Evolutionary conservation across 2,329 filamentous ascomycete species (phyloP).

Genomic region (Grosmannia penicillata): DNA sequence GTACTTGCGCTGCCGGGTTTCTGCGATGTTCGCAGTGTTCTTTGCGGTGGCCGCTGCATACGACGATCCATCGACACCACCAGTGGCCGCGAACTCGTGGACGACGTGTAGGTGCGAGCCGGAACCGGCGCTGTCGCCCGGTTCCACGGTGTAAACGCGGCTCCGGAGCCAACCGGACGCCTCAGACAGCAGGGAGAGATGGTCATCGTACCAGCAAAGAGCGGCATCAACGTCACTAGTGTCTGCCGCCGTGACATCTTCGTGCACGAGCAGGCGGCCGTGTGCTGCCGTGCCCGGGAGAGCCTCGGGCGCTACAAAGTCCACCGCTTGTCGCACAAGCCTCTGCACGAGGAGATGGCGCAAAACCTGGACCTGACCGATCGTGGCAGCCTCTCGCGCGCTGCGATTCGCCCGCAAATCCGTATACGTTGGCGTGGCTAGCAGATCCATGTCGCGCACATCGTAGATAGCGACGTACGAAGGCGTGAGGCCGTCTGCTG

Average conservation of each 20-base stretch:
- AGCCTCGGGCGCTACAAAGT: slow-evolving; percentile 45
- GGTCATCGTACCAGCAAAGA: slow-evolving; percentile 55
- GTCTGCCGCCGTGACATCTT: slow-evolving; percentile 37
- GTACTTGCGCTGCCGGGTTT: no score
- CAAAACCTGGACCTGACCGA: slow-evolving; percentile 46
- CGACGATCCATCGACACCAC: no score
- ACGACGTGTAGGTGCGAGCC: no score
- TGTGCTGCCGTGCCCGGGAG: slow-evolving; percentile 42
- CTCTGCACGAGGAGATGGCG: slow-evolving; percentile 58
- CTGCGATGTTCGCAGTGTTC: no score
- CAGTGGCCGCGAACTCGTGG: slow-evolving; percentile 60
- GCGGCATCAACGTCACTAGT: slow-evolving; percentile 26
- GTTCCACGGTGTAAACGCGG: slow-evolving; percentile 53
- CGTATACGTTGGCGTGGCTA: slow-evolving; percentile 58
- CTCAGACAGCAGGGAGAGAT: slow-evolving; percentile 59
- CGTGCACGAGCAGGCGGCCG: slow-evolving; percentile 46
- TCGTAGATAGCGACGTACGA: slow-evolving; percentile 74
- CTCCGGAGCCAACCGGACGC: slow-evolving; percentile 69
- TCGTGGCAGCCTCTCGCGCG: slow-evolving; percentile 35
- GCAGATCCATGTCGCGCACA: slow-evolving; percentile 55
- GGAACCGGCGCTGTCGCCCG: no score
- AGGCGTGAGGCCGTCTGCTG: slow-evolving; percentile 46
- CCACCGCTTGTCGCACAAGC: slow-evolving; percentile 34
- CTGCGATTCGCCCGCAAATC: slow-evolving; percentile 44
- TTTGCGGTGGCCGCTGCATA: no score